phyloP scores from a whole-genome alignment of 2,329 filamentous ascomycete genomes.

The Trichoderma citrinoviride region DNA sequence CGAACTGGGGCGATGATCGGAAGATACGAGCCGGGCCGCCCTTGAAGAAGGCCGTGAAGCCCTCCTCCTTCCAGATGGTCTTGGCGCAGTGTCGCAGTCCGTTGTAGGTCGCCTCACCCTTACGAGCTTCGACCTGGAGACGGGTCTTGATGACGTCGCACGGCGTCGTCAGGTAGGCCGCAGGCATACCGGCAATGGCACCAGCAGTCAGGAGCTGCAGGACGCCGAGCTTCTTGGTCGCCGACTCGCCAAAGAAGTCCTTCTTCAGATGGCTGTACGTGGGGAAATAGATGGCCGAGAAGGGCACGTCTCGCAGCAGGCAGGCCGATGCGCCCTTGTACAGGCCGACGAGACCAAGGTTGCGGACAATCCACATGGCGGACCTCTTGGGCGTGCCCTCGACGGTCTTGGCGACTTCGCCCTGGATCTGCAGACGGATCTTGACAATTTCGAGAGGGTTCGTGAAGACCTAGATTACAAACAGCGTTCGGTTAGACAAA shows the following conservation, averaged over 20 bases:
- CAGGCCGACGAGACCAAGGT: slow-evolving; percentile 87
- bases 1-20: slow-evolving; percentile 94
- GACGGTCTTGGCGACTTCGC: slow-evolving; percentile 85
- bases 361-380: slow-evolving; percentile 96
- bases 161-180: slow-evolving; percentile 91
- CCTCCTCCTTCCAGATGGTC: slow-evolving; percentile 86
- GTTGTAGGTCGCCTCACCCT: slow-evolving; percentile 87
- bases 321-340: slow-evolving; percentile 97
- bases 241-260: slow-evolving; percentile 88
- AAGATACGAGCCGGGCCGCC: slow-evolving; percentile 93
- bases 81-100: slow-evolving; percentile 80
- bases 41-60: slow-evolving; percentile 97
- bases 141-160: slow-evolving; percentile 99
- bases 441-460: slow-evolving; percentile 99
- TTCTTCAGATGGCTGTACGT: slow-evolving; percentile 92
- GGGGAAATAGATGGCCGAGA: slow-evolving; percentile 98
- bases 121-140: slow-evolving; percentile 93
- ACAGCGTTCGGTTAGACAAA: not conserved
- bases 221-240: slow-evolving; percentile 82
- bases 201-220: slow-evolving; percentile 89
- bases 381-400: slow-evolving; percentile 82
- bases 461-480: slow-evolving; percentile 74
- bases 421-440: slow-evolving; percentile 96
- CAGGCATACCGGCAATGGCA: slow-evolving; percentile 90
- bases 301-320: slow-evolving; percentile 91